Conservation (phyloP, 2,329 filamentous ascomycete genomes). For the Colletotrichum incanum region DNA sequence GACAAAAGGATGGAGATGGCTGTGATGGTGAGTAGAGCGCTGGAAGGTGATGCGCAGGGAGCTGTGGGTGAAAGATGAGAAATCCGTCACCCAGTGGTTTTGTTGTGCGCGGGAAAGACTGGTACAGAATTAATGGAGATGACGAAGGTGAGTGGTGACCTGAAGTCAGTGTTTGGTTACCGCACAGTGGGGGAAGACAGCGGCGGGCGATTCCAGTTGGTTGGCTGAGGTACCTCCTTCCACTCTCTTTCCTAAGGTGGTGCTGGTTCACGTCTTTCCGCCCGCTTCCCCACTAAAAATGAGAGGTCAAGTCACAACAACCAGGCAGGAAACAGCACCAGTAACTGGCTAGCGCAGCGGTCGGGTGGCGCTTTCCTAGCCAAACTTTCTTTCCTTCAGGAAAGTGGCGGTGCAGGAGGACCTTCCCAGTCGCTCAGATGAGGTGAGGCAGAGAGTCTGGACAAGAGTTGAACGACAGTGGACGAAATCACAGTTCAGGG, state of each 20-base stretch:
- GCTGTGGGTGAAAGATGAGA: conserved; percentile 36
- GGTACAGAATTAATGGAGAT: conserved; percentile 43
- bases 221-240: conserved; percentile 38
- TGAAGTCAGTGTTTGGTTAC: conserved; percentile 44
- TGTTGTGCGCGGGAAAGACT: conserved; percentile 40
- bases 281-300: conserved; percentile 21
- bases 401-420: conserved; percentile 28
- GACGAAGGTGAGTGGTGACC: conserved; percentile 43
- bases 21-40: conserved; percentile 15
- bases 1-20: background rate
- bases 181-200: conserved; percentile 34
- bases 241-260: conserved; percentile 10
- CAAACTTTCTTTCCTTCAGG: conserved; percentile 4
- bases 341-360: conserved; percentile 16
- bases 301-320: conserved; percentile 17
- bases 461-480: background rate
- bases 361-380: conserved; percentile 18
- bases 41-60: conserved; percentile 24
- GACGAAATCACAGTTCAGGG: background rate
- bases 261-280: conserved; percentile 14
- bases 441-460: conserved; percentile 4
- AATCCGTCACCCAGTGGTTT: conserved; percentile 35
- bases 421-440: conserved; percentile 6
- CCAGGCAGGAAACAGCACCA: background rate
- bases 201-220: conserved; percentile 29